Conservation (phyloP, 2,329 filamentous ascomycete species). For the Hortaea sp. region DNA sequence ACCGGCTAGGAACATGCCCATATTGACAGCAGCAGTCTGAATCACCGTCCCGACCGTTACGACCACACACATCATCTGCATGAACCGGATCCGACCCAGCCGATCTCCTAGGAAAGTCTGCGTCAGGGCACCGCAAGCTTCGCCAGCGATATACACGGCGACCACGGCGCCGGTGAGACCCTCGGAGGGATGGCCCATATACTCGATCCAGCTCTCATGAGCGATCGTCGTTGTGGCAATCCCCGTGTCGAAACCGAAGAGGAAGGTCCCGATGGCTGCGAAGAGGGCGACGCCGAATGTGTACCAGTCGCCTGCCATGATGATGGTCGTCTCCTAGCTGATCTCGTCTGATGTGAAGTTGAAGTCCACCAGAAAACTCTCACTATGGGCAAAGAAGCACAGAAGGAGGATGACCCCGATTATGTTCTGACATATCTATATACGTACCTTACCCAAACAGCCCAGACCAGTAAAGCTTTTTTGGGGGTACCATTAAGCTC, state of each 20-base stretch:
- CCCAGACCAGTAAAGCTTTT: too few relatives aligned
- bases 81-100: constrained; percentile 27
- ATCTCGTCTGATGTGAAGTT: too few relatives aligned
- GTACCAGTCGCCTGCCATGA: constrained; percentile 26
- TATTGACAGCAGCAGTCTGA: constrained; percentile 45
- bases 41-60: constrained; percentile 46
- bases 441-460: too few relatives aligned
- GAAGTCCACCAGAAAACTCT: too few relatives aligned
- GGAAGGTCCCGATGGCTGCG: constrained; percentile 49
- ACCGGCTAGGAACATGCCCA: constrained; percentile 23
- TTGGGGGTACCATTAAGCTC: too few relatives aligned
- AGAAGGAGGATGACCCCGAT: too few relatives aligned
- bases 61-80: constrained; percentile 39
- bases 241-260: constrained; percentile 52
- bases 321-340: not conserved
- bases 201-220: constrained; percentile 49
- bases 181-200: constrained; percentile 47
- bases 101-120: constrained; percentile 46
- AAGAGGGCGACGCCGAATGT: constrained; percentile 45
- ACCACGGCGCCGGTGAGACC: constrained; percentile 48
- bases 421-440: too few relatives aligned
- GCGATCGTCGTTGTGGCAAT: constrained; percentile 53
- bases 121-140: constrained; percentile 41
- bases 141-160: constrained; percentile 49
- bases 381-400: too few relatives aligned